phyloP scores from a whole-genome alignment of 2,329 filamentous ascomycete species.

The Bipolaris bicolor region DNA sequence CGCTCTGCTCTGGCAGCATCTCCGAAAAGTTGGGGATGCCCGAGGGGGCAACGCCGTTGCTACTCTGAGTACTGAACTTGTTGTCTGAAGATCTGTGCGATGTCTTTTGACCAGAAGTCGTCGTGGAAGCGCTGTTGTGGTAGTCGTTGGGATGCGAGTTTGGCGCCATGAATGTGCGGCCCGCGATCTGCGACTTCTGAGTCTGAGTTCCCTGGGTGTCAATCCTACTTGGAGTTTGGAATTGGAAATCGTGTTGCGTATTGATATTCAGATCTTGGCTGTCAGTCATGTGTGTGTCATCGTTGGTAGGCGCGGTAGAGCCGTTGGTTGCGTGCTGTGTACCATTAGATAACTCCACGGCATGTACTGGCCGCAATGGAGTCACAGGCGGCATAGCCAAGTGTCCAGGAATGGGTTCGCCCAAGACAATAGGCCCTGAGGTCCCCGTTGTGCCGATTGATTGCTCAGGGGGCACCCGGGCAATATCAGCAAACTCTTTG shows the following conservation, averaged over 20 bases:
- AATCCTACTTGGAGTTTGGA: conserved; percentile 41
- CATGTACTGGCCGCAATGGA: conserved; percentile 46
- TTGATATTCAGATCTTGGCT: conserved; percentile 48
- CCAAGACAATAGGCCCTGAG: conserved; percentile 60
- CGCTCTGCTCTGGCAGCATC: conserved; percentile 57
- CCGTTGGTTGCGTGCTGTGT: conserved; percentile 53
- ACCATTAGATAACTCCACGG: conserved; percentile 66
- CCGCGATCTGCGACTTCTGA: conserved; percentile 69
- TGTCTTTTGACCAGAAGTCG: conserved; percentile 79
- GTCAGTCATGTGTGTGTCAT: conserved; percentile 55
- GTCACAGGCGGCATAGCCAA: conserved; percentile 54
- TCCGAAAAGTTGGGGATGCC: conserved; percentile 63
- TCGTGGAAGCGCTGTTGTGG: conserved; percentile 88
- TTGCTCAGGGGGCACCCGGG: conserved; percentile 50
- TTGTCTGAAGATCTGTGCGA: conserved; percentile 74
- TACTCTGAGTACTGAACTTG: conserved; percentile 75
- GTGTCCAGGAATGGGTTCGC: conserved; percentile 66
- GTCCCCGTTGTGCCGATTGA: conserved; percentile 53
- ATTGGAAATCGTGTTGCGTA: conserved; percentile 38
- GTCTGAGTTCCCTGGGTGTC: conserved; percentile 51
- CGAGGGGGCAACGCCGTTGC: conserved; percentile 63
- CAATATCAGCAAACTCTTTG: conserved; percentile 48
- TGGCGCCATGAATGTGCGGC: conserved; percentile 64
- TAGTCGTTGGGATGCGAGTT: conserved; percentile 67
- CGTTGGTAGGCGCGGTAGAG: conserved; percentile 50